Evolutionary conservation across 257 asterid genomes (phyloP), one percentile per base, ranked within the genome.

Genomic region (Avicennia marina): DNA sequence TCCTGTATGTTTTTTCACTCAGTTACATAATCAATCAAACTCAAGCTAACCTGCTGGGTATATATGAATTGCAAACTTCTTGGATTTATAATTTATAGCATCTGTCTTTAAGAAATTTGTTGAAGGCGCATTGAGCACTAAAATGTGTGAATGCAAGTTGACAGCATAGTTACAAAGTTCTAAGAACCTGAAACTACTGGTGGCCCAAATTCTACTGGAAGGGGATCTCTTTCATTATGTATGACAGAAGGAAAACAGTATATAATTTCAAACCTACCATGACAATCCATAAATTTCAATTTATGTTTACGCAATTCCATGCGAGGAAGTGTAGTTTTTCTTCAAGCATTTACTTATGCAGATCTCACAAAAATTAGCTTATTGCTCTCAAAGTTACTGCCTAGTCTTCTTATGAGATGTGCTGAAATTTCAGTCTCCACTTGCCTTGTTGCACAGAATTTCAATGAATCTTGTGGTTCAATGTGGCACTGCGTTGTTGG

Each of bases 401-500:
- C 34, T 29, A 12, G 2, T 36, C n/a, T 36, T 46, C 25, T 17
- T 31, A 66, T 52, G 38, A 32, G 22, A 32, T 4, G 39, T 5
- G 12, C 20, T 36, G 20, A 54, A 31, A 21, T 45, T 11, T 16
- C 6, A 43, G 31, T 24, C 19, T 32, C 38, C 8, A 33, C 36
- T 16, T 42, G 26, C 18, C 47, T 47, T 62, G 19, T 62, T 38
- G 45, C 1, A 19, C 71, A 73, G 65, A 64, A 38, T 47, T 63
- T 64, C 26, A 62, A 68, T 16, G 62, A 58, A 34, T 18, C 33
- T 8, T 58, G 53, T 42, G 75, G 62, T 16, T 34, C 72, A 16
- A 65, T 62, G 12, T 67, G 71, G 74, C 68, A 63, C 64, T 52
- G 65, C 22, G 78, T 63, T 26, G 73, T 57, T 26, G 73, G 77